A percentile compares a stretch with the other conserved stretches of the same genome.
These are phyloP conservation scores for Geranomyces michiganensis DNA, from an alignment of 192 early-diverging fungal species.

Conservation along the genomic window DNA sequence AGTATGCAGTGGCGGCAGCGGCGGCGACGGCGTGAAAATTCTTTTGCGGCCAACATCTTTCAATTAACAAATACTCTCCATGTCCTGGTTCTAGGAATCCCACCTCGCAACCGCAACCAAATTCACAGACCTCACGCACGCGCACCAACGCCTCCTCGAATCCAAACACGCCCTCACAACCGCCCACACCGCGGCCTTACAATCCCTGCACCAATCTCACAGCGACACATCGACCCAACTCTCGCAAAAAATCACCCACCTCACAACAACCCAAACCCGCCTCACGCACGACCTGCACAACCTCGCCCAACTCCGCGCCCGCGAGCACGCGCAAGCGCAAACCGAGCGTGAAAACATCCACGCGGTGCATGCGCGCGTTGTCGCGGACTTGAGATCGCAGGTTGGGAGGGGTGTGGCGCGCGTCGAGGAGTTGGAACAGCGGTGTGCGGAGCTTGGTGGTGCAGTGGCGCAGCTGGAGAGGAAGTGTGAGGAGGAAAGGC, in stretches of 20 bases:
- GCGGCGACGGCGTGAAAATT: no score
- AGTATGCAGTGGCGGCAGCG: slow-evolving; percentile 15
- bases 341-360: slow-evolving; percentile 3
- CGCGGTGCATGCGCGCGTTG: slow-evolving; percentile 23
- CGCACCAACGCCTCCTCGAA: slow-evolving; percentile 34
- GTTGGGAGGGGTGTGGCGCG: slow-evolving; percentile 9
- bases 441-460: slow-evolving; percentile 1
- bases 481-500: slow-evolving; percentile 43
- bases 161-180: slow-evolving; percentile 6
- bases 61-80: no score
- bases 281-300: neutral
- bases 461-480: slow-evolving; percentile 30
- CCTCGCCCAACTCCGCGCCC: neutral
- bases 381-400: slow-evolving; percentile 37
- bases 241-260: neutral
- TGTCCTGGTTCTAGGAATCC: no score
- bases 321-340: slow-evolving; percentile 40
- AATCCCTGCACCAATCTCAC: neutral
- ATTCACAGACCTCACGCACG: slow-evolving; percentile 47
- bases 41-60: no score
- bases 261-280: neutral
- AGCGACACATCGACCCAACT: neutral
- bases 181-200: neutral
- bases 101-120: slow-evolving; percentile 34
- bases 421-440: slow-evolving; percentile 36